These are phyloP conservation scores for Cryptococcus sp. DNA, from an alignment of 1,284 basidiomycete species.

Conservation along the genomic window DNA sequence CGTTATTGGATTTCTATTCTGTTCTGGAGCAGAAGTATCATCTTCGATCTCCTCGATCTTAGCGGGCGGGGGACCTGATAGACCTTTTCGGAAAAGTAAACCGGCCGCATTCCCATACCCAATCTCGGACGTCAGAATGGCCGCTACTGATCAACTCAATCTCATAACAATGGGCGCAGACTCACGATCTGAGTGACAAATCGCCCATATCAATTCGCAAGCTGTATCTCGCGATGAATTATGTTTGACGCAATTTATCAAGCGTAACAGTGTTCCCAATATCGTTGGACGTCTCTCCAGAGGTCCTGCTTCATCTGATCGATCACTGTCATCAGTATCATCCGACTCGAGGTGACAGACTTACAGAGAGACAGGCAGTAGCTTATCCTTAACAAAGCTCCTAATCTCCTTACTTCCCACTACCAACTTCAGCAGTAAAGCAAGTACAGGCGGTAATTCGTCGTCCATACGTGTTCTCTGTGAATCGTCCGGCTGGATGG, in stretches of 20 bases:
- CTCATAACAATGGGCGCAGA: slow-evolving; percentile 5
- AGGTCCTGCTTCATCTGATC: slow-evolving; percentile 55
- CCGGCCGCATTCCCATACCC: slow-evolving; percentile 93
- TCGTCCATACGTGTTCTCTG: slow-evolving; percentile 61
- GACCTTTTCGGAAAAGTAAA: slow-evolving; percentile 81
- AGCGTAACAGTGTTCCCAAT: slow-evolving; percentile 71
- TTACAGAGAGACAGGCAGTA: slow-evolving; percentile 66
- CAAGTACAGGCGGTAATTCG: slow-evolving; percentile 64
- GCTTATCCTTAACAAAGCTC: slow-evolving; percentile 57
- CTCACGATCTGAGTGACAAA: slow-evolving; percentile 75
- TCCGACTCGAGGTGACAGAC: too few relatives aligned
- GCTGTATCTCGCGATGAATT: slow-evolving; percentile 63
- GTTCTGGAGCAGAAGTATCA: neutral
- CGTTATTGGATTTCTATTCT: slow-evolving; percentile 28
- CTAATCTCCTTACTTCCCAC: slow-evolving; percentile 59
- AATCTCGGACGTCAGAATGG: slow-evolving; percentile 64
- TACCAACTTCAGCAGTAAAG: slow-evolving; percentile 67
- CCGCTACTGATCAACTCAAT: slow-evolving; percentile 51
- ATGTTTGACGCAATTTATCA: slow-evolving; percentile 70
- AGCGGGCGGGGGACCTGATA: slow-evolving; percentile 57
- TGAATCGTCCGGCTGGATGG: slow-evolving; percentile 18
- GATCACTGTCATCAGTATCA: slow-evolving; percentile 56
- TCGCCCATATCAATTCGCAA: slow-evolving; percentile 78
- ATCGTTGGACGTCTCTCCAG: slow-evolving; percentile 67
- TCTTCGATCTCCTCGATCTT: slow-evolving; percentile 42